Percentiles rank a stretch among this genome's conserved stretches.
These are phyloP conservation scores for Coprinellus micaceus DNA, from an alignment of 768 basidiomycete genomes.

Conservation along the genomic window DNA sequence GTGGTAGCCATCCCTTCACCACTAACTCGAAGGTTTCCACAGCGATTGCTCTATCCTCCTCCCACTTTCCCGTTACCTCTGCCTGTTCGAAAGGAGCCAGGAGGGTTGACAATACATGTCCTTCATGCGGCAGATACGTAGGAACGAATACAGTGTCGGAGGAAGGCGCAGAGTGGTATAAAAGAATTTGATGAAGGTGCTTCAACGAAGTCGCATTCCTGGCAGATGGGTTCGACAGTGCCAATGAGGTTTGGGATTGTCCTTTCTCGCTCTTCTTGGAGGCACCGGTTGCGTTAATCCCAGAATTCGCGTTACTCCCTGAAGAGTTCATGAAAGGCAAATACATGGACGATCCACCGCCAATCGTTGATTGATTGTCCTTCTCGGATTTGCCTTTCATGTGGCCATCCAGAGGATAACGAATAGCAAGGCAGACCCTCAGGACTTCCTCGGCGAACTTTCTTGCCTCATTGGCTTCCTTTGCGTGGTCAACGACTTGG, in stretches of 20 bases:
- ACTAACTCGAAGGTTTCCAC: conserved; percentile 61
- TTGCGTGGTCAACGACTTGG: conserved; percentile 64
- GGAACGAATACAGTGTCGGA: conserved; percentile 20
- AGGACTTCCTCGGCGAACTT: conserved; percentile 55
- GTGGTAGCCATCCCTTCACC: conserved; percentile 51
- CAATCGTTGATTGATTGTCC: conserved; percentile 9
- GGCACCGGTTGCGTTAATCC: conserved; percentile 2
- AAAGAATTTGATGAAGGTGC: conserved; percentile 42
- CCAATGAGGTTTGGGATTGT: not conserved
- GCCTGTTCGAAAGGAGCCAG: conserved; percentile 51
- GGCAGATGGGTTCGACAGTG: not conserved
- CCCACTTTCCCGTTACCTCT: conserved; percentile 30
- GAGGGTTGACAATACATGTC: conserved; percentile 54
- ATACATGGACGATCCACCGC: conserved; percentile 34
- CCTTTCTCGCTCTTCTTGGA: conserved; percentile 10
- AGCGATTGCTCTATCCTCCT: conserved; percentile 53
- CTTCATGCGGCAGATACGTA: conserved; percentile 52
- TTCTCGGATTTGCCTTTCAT: conserved; percentile 19
- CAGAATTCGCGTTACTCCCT: conserved; percentile 1
- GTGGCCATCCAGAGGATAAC: conserved; percentile 38
- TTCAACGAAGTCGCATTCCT: conserved; percentile 34
- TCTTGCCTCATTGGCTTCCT: conserved; percentile 48
- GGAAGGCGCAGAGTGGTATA: conserved; percentile 39
- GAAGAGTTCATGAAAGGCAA: conserved; percentile 37
- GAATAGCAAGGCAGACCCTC: conserved; percentile 50